phyloP scores from a whole-genome alignment of 768 basidiomycete genomes.

The Mycena indigotica region DNA sequence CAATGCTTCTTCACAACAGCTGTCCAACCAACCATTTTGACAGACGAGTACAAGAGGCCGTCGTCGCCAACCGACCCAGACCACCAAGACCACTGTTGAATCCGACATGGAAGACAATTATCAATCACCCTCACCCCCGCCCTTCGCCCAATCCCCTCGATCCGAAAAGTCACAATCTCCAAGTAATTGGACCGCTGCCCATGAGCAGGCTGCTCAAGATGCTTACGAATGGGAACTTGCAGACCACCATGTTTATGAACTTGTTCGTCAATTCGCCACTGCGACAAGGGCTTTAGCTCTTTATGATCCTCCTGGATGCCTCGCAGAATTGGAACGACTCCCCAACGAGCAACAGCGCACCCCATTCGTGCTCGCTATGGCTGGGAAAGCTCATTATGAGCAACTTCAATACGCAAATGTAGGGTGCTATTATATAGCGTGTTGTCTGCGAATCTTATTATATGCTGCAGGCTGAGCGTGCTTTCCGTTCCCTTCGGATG shows the following conservation, averaged over 20 bases:
- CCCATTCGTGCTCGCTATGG: constrained; percentile 77
- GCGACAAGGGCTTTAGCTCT: constrained; percentile 74
- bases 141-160: constrained; percentile 60
- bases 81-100: constrained; percentile 62
- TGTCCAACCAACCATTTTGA: constrained; percentile 17
- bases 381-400: constrained; percentile 89
- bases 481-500: constrained; percentile 78
- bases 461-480: constrained; percentile 77
- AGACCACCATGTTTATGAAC: constrained; percentile 80
- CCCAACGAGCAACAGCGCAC: constrained; percentile 74
- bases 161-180: constrained; percentile 68
- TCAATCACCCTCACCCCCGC: constrained; percentile 62
- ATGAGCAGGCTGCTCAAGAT: constrained; percentile 73
- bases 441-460: constrained; percentile 14
- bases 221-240: constrained; percentile 72
- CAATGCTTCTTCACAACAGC: constrained; percentile 1
- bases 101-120: constrained; percentile 75
- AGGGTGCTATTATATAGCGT: constrained; percentile 41
- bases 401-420: constrained; percentile 86
- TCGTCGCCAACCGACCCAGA: constrained; percentile 52
- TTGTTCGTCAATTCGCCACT: constrained; percentile 79
- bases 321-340: constrained; percentile 76
- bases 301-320: constrained; percentile 75
- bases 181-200: constrained; percentile 62
- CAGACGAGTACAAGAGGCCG: constrained; percentile 53